Percentiles rank a stretch among this genome's conserved stretches.
These are phyloP conservation scores for Psidium friedrichsthalianum DNA, from an alignment of 345 rosid species.

Conservation along the genomic window DNA sequence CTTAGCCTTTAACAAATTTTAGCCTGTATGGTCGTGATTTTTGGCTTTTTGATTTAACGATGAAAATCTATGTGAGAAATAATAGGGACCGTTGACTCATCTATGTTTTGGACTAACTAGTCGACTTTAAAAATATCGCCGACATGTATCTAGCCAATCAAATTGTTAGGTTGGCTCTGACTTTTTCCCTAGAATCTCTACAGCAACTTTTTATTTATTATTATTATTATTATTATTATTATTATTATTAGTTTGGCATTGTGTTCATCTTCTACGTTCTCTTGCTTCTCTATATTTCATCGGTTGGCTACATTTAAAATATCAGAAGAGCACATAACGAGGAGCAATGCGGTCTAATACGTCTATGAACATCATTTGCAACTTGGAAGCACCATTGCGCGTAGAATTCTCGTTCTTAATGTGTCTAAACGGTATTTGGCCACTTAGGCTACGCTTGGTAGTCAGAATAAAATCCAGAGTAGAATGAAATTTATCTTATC, in stretches of 20 bases:
- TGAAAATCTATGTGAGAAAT: not conserved
- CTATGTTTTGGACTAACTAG: not conserved
- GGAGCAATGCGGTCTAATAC: not conserved
- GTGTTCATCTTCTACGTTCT: not conserved
- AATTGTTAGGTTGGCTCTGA: not conserved
- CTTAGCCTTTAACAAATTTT: not conserved
- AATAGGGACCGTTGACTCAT: not conserved
- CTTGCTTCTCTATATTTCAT: not conserved
- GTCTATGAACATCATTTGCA: not conserved
- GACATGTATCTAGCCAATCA: not conserved
- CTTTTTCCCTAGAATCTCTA: not conserved
- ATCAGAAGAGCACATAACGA: not conserved
- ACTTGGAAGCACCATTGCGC: not conserved
- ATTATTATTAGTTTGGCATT: not conserved
- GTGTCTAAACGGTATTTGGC: not conserved
- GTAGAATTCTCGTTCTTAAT: not conserved
- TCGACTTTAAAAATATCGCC: not conserved
- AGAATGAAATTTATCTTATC: too few species aligned
- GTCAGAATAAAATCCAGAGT: too few species aligned
- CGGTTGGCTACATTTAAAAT: not conserved
- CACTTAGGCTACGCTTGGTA: not conserved
- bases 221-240: not conserved
- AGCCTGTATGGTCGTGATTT: not conserved
- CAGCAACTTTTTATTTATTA: not conserved
- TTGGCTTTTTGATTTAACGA: not conserved